Evolutionary conservation across 345 rosid genomes (phyloP).

Genomic region (Bruguiera sexangula): DNA sequence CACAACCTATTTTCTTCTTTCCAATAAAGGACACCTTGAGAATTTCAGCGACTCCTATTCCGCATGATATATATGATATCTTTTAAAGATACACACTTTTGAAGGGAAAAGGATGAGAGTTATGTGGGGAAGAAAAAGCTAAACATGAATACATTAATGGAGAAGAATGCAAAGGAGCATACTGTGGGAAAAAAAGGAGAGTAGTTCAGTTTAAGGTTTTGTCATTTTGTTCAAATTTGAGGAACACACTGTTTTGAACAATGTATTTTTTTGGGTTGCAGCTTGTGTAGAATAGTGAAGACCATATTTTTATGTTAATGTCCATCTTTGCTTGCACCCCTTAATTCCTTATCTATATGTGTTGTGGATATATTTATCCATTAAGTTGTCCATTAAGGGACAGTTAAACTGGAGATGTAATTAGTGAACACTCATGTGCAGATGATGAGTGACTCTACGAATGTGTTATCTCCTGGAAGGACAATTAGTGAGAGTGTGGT

Average conservation of each 20-base stretch:
- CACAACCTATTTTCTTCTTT: no score
- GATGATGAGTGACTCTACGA: slow-evolving; percentile 99
- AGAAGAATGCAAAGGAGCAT: not conserved
- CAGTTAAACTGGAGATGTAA: slow-evolving; percentile 6
- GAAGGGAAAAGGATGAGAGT: not conserved
- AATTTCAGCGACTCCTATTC: no score
- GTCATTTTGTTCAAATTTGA: slow-evolving; percentile 9
- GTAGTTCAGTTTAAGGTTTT: not conserved
- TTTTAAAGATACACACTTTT: no score
- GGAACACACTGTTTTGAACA: slow-evolving; percentile 4
- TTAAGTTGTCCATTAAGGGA: slow-evolving; percentile 3
- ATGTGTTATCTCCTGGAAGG: slow-evolving; percentile 94
- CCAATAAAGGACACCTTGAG: no score
- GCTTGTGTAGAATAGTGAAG: not conserved
- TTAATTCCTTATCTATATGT: slow-evolving; percentile 11
- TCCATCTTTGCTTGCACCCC: not conserved
- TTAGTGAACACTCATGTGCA: slow-evolving; percentile 25
- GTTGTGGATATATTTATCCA: slow-evolving; percentile 7
- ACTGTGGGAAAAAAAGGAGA: not conserved
- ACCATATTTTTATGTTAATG: not conserved
- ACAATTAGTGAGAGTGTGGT: slow-evolving; percentile 81
- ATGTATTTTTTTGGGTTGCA: not conserved
- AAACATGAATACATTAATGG: not conserved
- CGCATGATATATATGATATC: no score
- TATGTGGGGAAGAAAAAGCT: not conserved